These are phyloP conservation scores for Rhodotorula toruloides DNA, from an alignment of 768 basidiomycete genomes.

Conservation along the genomic window DNA sequence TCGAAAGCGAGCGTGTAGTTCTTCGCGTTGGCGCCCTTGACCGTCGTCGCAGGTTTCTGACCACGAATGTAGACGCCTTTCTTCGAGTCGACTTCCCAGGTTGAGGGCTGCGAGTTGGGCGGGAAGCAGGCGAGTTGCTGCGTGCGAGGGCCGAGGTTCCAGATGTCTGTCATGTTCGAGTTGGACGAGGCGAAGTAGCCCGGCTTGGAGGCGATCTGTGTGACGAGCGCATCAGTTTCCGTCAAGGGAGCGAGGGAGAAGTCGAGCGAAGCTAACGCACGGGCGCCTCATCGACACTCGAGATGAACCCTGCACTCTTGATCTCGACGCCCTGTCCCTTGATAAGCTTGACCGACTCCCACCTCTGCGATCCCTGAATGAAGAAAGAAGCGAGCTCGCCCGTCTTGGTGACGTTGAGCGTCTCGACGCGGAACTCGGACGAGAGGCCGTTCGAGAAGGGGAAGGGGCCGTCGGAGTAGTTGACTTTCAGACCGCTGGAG, in stretches of 20 bases:
- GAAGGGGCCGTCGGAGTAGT: constrained; percentile 2
- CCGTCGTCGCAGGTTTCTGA: neutral
- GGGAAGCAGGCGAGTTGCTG: neutral
- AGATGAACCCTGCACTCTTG: neutral
- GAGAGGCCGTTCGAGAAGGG: constrained; percentile 1
- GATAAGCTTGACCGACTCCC: constrained; percentile 3
- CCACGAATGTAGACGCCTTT: neutral
- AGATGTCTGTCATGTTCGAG: neutral
- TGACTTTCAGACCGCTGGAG: neutral
- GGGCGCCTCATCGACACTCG: neutral
- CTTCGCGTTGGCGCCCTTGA: neutral
- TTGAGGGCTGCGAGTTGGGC: neutral
- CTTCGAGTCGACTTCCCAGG: neutral
- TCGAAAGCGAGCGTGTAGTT: constrained; percentile 5
- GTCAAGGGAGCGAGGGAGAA: too few species aligned
- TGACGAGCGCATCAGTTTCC: neutral
- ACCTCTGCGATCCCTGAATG: neutral
- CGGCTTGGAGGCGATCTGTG: neutral
- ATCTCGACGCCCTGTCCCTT: neutral
- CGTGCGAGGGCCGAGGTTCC: constrained; percentile 2
- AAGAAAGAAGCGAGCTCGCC: neutral
- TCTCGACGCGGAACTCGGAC: constrained; percentile 5
- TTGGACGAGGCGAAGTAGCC: constrained; percentile 1
- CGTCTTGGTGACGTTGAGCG: neutral
- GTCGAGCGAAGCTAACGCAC: neutral